phyloP scores from a whole-genome alignment of 306 rosid species.

The Quercus robur region DNA sequence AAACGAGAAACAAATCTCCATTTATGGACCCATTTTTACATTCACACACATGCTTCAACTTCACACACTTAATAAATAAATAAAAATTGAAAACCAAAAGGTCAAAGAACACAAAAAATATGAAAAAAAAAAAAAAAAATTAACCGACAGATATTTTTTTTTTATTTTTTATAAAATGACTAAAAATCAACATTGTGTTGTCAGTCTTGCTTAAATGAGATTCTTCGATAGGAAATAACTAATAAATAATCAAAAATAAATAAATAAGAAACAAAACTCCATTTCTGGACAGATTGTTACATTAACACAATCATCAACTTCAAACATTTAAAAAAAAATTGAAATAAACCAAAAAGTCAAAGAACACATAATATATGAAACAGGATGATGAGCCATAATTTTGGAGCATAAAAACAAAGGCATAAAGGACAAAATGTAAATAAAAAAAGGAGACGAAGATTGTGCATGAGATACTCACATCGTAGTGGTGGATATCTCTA shows the following conservation, averaged over 20 bases:
- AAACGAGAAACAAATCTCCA: not conserved
- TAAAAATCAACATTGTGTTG: too few relatives aligned
- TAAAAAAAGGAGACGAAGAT: not conserved
- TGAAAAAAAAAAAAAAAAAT: too few relatives aligned
- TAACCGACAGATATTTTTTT: not conserved
- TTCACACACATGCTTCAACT: too few relatives aligned
- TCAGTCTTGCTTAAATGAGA: too few relatives aligned
- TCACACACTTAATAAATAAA: not conserved
- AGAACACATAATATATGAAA: not conserved
- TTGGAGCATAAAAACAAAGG: not conserved
- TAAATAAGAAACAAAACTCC: not conserved
- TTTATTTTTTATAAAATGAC: too few relatives aligned
- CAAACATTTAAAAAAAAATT: not conserved
- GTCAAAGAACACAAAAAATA: not conserved
- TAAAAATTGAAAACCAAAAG: not conserved
- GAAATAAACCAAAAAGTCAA: not conserved
- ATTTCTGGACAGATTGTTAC: too few relatives aligned
- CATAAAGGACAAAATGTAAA: not conserved
- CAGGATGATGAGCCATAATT: not conserved
- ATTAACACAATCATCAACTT: too few relatives aligned
- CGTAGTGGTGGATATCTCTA: constrained; percentile 47
- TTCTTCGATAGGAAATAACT: too few relatives aligned
- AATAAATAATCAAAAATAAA: not conserved
- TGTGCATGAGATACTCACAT: constrained; percentile 27
- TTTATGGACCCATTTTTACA: too few relatives aligned